Evolutionary conservation across 495 filamentous ascomycete genomes (phyloP), one percentile per base, ranked within the genome.

Genomic region (Podospora appendiculata): DNA sequence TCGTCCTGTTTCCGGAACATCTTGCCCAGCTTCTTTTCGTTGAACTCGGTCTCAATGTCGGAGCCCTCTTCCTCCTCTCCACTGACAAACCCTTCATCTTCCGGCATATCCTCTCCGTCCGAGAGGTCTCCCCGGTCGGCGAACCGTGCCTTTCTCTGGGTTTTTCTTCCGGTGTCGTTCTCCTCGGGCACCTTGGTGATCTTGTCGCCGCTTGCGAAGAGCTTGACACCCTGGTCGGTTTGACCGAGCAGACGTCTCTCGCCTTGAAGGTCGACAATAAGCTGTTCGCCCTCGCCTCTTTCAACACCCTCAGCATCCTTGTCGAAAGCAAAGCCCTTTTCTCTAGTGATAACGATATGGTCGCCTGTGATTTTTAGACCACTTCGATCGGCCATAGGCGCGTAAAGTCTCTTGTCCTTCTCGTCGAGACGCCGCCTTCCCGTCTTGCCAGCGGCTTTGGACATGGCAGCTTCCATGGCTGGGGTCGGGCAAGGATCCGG

Each of bases 401-500:
- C 93, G 70, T 94, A 94, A 4, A 98, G 76, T 52, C 93, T 76
- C 69, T 96, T 96, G 61, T 96, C 90, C 65, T 96, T 96, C 63
- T 98, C 93, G 34, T 91, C 92, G 36, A 98, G 68, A 48, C 89
- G 74, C 60, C 83, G 81, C 53, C 88, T 74, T 11, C 79, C 80
- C 3, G 78, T 77, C 64, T 95, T 96, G 1, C 93, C 94, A 1
- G 83, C 83, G 6, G 80, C 80, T 60, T 91, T 95, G 19, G 85
- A 86, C 19, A 88, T 72, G 14, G 85, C 88, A 66, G 94, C 88
- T 56, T 95, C 84, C 79, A 90, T 88, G 47, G 80, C 86, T 3
- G 93, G 93, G 0, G 94, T 97, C 12, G 93, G 92, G 64, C 93
- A 98, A 16, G 93, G 93, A 68, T 98, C 93, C 1, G 94, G 92